Base-by-base conservation (phyloP, 129 eudicot genomes). In the Tanacetum coccineum region DNA sequence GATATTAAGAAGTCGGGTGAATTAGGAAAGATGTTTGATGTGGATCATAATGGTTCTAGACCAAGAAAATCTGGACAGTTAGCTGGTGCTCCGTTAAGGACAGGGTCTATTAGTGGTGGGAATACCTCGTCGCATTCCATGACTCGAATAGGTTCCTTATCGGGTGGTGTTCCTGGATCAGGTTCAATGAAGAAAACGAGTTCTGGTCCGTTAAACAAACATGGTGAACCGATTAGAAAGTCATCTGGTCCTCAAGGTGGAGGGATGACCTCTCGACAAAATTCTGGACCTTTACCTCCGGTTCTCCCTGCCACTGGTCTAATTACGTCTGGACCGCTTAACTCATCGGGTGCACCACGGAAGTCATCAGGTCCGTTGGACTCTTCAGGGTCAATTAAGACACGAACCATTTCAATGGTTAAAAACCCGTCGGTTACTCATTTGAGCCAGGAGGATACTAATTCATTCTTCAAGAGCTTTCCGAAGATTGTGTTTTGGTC, bases 121-220 rank as follows among this genome's bases (percentile, higher is more conserved):
- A 42, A 28, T 63, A 51, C 82, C 8, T 54, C 73, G 25, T 55
- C 64, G 9, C 58, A 59, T 39, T 70, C 75, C 18, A 59, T 70
- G 67, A 80, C 20, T 42, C 73, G 96, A 6, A 67, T 78, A 76
- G 56, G 75, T 64, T 68, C 85, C 30, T 54, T 69, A 48, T 76
- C 88, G 11, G 83, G 79, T 12, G 71, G 81, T 39, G 79, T 70
- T 72, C 61, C 96, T 4, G 82, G 87, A 4, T 81, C 94, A 57
- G 57, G 67, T 68, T 81, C 96, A 5, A 13, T 83, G 74, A 89
- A 86, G 75, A 89, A 86, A 70, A 76, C 96, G 6, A 89, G 79
- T 65, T 89, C 96, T 3, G 96, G 96, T 6, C 96, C 96, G 0
- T 79, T 89, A 45, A 89, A 89, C 70, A 86, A 86, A 82, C 96